A percentile compares a stretch with the other conserved stretches of the same genome.
phyloP scores from a whole-genome alignment of 2,329 filamentous ascomycete species.

The Fusarium abutilonis region DNA sequence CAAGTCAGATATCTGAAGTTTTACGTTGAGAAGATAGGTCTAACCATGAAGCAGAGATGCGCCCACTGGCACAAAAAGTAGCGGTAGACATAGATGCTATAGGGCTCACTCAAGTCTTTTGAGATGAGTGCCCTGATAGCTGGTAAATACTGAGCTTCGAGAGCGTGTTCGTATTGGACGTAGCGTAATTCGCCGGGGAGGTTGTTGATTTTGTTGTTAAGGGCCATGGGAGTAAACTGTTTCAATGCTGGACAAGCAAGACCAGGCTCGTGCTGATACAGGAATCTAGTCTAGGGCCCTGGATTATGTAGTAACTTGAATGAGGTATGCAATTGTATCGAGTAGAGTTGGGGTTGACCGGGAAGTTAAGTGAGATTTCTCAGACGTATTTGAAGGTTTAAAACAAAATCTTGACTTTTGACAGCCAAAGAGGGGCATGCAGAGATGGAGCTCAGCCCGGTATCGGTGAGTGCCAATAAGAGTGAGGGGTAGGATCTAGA shows the following conservation, averaged over 20 bases:
- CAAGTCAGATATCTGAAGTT: slow-evolving; percentile 22
- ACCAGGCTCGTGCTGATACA: background rate
- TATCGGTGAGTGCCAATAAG: slow-evolving; percentile 24
- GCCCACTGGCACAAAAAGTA: slow-evolving; percentile 99
- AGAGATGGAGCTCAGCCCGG: slow-evolving; percentile 36
- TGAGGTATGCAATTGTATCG: background rate
- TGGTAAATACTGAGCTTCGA: slow-evolving; percentile 75
- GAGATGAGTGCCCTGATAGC: slow-evolving; percentile 93
- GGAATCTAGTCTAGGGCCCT: background rate
- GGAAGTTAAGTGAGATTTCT: slow-evolving; percentile 13
- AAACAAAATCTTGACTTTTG: slow-evolving; percentile 28
- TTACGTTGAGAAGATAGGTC: slow-evolving; percentile 12
- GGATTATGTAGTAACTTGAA: background rate
- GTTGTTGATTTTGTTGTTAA: slow-evolving; percentile 46
- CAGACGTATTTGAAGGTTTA: slow-evolving; percentile 18
- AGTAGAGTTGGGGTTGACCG: background rate
- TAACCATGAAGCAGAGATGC: slow-evolving; percentile 93
- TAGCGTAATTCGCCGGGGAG: slow-evolving; percentile 64
- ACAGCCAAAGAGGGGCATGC: slow-evolving; percentile 35
- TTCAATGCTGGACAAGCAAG: background rate
- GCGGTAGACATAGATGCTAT: slow-evolving; percentile 98
- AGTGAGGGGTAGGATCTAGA: slow-evolving; percentile 12
- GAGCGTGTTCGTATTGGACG: slow-evolving; percentile 68
- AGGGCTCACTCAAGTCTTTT: slow-evolving; percentile 95
- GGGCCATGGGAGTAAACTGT: slow-evolving; percentile 47